Conservation (phyloP, 2,329 filamentous ascomycete genomes). For the Domatiomyces catenatus region DNA sequence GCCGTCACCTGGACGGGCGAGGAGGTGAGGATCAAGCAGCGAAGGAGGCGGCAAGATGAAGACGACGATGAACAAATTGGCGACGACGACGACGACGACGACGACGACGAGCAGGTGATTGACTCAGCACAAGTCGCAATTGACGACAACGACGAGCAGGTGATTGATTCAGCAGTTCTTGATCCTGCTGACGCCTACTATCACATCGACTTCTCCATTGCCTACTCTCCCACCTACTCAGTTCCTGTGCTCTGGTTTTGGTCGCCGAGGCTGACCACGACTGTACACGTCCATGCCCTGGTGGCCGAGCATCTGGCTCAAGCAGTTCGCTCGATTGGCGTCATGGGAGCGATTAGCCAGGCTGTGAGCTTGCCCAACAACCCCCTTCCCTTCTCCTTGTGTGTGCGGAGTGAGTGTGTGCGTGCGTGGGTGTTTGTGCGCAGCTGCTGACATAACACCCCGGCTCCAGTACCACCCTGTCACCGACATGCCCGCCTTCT, state of each 20-base stretch:
- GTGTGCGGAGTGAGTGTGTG: too few species aligned
- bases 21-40: slow-evolving; percentile 10
- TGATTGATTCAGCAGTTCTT: background rate
- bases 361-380: slow-evolving; percentile 42
- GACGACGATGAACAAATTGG: background rate
- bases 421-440: too few species aligned
- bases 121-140: background rate
- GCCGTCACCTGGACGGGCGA: slow-evolving; percentile 10
- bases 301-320: slow-evolving; percentile 52
- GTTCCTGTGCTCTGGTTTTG: slow-evolving; percentile 65
- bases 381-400: background rate
- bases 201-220: slow-evolving; percentile 54
- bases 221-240: slow-evolving; percentile 59
- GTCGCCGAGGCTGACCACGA: slow-evolving; percentile 39
- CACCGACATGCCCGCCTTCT: slow-evolving; percentile 64
- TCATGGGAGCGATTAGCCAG: slow-evolving; percentile 59
- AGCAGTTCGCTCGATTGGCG: slow-evolving; percentile 44
- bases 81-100: background rate
- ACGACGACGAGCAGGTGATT: background rate
- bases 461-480: slow-evolving; percentile 61
- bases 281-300: slow-evolving; percentile 55
- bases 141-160: background rate
- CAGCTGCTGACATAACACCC: slow-evolving; percentile 23
- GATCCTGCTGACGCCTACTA: slow-evolving; percentile 4
- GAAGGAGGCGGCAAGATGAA: slow-evolving; percentile 1